phyloP scores from a whole-genome alignment of 1,284 basidiomycete species.

The Schizophyllum amplum region DNA sequence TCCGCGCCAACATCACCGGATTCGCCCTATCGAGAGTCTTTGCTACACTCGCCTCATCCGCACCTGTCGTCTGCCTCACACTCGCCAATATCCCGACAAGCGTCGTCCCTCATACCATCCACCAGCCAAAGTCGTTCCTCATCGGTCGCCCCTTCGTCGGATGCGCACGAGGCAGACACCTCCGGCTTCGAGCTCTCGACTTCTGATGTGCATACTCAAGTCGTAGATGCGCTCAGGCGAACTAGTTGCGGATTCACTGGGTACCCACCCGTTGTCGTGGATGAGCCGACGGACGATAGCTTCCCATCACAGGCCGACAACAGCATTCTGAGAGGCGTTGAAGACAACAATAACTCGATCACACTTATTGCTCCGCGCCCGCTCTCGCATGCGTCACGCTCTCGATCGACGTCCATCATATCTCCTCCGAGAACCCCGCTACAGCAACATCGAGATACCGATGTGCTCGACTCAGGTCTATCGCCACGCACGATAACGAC shows the following conservation, averaged over 20 bases:
- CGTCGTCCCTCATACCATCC: conserved; percentile 11
- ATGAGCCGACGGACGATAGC: conserved; percentile 26
- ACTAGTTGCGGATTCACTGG: conserved; percentile 38
- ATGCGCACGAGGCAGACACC: conserved; percentile 18
- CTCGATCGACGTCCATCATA: neutral
- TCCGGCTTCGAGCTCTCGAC: conserved; percentile 52
- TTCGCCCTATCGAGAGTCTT: conserved; percentile 5
- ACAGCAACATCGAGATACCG: neutral
- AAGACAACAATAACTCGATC: neutral
- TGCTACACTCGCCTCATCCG: conserved; percentile 9
- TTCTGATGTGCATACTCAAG: conserved; percentile 44
- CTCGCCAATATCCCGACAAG: conserved; percentile 6
- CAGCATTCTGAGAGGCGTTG: neutral
- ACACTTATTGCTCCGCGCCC: neutral
- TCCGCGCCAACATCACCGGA: conserved; percentile 15
- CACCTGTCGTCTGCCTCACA: conserved; percentile 12
- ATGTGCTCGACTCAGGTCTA: neutral
- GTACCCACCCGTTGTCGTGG: conserved; percentile 28
- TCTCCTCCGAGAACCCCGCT: neutral
- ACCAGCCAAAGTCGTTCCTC: neutral
- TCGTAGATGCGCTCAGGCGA: conserved; percentile 44
- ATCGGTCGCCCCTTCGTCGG: conserved; percentile 1
- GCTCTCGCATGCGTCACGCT: neutral
- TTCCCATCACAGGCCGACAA: neutral
- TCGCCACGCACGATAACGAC: neutral